Conservation (phyloP, 768 basidiomycete species). For the Pluteus cervinus region DNA sequence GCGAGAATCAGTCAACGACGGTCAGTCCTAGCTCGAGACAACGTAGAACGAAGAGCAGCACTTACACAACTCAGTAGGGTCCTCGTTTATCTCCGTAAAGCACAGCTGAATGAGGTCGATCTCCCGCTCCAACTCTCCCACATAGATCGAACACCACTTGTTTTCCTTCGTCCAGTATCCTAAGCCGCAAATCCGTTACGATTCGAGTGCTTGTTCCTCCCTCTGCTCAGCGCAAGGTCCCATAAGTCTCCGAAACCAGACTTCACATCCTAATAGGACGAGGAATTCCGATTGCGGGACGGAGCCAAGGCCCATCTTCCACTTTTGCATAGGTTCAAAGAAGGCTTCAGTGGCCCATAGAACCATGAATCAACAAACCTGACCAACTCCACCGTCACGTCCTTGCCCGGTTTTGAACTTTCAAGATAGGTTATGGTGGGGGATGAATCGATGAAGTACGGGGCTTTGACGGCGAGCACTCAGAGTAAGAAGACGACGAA, state of each 20-base stretch:
- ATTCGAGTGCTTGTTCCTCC: not conserved
- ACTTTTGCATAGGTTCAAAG: slow-evolving; percentile 15
- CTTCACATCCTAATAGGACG: not conserved
- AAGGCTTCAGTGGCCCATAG: slow-evolving; percentile 15
- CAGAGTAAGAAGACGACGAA: too few relatives aligned
- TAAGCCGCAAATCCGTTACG: slow-evolving; percentile 2
- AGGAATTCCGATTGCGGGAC: slow-evolving; percentile 8
- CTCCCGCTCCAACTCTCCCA: slow-evolving; percentile 16
- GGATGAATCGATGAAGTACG: too few relatives aligned
- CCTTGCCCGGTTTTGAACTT: too few relatives aligned
- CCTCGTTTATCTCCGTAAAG: slow-evolving; percentile 11
- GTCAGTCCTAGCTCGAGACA: too few relatives aligned
- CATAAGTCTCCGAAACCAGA: not conserved
- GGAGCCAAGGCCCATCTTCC: slow-evolving; percentile 14
- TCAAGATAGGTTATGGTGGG: too few relatives aligned
- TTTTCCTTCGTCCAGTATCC: not conserved
- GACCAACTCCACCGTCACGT: slow-evolving; percentile 6
- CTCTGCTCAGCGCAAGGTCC: not conserved
- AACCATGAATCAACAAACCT: slow-evolving; percentile 15
- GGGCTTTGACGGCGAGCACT: too few relatives aligned
- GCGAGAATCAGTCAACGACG: too few relatives aligned
- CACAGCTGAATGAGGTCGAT: slow-evolving; percentile 19
- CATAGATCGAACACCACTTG: not conserved
- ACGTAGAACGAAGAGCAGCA: too few relatives aligned
- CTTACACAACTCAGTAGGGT: slow-evolving; percentile 13